A percentile compares a stretch with the other conserved stretches of the same genome.
These are phyloP conservation scores for Candida tibetensis DNA, from an alignment of 805 yeast genomes.

Conservation along the genomic window DNA sequence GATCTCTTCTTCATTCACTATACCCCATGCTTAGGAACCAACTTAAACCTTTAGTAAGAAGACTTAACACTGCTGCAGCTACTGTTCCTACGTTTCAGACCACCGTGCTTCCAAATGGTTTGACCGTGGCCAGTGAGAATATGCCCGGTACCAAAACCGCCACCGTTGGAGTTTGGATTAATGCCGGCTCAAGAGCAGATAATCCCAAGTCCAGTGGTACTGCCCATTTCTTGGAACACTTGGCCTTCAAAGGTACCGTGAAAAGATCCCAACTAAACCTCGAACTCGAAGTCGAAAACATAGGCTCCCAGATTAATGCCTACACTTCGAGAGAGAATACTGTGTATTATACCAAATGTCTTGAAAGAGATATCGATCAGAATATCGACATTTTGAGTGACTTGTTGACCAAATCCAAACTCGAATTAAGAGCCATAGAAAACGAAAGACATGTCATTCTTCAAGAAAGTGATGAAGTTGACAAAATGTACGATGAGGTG, in stretches of 20 bases:
- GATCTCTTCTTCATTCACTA: no score
- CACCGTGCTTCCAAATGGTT: constrained; percentile 80
- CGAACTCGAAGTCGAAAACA: constrained; percentile 91
- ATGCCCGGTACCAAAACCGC: constrained; percentile 90
- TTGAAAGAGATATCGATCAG: constrained; percentile 74
- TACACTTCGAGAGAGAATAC: constrained; percentile 97
- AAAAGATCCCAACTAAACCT: constrained; percentile 75
- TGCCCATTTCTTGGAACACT: constrained; percentile 95
- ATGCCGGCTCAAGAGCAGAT: constrained; percentile 98
- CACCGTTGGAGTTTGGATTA: constrained; percentile 97
- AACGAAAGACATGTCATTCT: constrained; percentile 95
- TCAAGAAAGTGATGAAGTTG: constrained; percentile 96
- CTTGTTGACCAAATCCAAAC: constrained; percentile 78
- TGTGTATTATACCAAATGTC: constrained; percentile 90
- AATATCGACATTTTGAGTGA: constrained; percentile 88
- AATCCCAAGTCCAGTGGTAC: constrained; percentile 83
- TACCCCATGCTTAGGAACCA: background rate
- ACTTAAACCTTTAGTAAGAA: background rate
- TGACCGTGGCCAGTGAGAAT: constrained; percentile 88
- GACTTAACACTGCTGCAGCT: constrained; percentile 2
- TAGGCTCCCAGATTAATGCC: constrained; percentile 98
- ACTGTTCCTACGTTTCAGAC: constrained; percentile 42
- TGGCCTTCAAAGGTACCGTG: constrained; percentile 93
- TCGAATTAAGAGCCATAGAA: constrained; percentile 83
- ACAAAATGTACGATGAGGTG: constrained; percentile 97